phyloP scores from a whole-genome alignment of 1,284 basidiomycete genomes.

The Erythrobasidium hasegawianum region DNA sequence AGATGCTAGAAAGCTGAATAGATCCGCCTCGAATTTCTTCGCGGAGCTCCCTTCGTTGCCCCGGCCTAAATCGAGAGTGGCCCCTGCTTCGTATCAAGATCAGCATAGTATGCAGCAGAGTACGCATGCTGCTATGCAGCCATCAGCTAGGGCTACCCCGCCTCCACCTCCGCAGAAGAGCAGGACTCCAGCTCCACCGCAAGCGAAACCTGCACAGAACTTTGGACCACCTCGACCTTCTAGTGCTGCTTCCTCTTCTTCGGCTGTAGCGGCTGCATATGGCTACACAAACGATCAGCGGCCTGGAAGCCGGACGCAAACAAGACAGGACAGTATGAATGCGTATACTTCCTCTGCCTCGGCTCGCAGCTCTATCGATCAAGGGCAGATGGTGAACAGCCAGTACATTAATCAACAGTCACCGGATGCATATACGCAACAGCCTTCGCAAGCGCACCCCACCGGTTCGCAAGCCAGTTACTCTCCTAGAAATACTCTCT shows the following conservation, averaged over 20 bases:
- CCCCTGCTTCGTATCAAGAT: too few species aligned
- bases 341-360: conserved; percentile 20
- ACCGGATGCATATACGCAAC: background rate
- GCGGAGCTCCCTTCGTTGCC: conserved; percentile 15
- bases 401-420: conserved; percentile 2
- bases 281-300: background rate
- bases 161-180: conserved; percentile 27
- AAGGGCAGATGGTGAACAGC: background rate
- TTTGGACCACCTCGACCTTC: conserved; percentile 1
- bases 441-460: background rate
- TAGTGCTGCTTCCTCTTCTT: background rate
- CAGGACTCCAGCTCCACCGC: conserved; percentile 15
- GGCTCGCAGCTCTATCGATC: background rate
- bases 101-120: too few species aligned
- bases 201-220: background rate
- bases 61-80: background rate
- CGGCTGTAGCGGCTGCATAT: background rate
- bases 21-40: conserved; percentile 31
- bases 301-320: background rate
- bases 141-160: conserved; percentile 2
- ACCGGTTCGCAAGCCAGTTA: too few species aligned
- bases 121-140: background rate
- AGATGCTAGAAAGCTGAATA: conserved; percentile 14
- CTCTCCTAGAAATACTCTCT: too few species aligned
- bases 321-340: conserved; percentile 10